A percentile compares a stretch with the other conserved stretches of the same genome.
Conservation (phyloP, 139 green algal species). For the Tetraselmis striata region DNA sequence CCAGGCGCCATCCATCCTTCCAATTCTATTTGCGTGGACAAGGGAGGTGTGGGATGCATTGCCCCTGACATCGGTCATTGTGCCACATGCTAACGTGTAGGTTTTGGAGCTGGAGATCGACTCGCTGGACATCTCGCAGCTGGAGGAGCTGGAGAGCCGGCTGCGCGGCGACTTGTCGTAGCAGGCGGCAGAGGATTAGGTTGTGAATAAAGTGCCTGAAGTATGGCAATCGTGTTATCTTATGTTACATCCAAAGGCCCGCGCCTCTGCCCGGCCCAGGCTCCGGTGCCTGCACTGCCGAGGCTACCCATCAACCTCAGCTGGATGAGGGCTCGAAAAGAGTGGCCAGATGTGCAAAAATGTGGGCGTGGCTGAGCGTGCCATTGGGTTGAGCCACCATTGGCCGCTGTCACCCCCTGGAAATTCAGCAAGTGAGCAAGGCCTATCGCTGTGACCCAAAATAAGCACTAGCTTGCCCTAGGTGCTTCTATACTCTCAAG, state of each 20-base stretch:
- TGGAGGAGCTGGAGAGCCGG: not conserved
- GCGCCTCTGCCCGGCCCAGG: not conserved
- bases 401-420: not conserved
- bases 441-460: not conserved
- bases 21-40: no score
- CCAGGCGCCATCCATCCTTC: no score
- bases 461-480: no score
- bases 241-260: not conserved
- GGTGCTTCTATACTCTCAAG: no score
- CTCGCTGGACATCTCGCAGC: not conserved
- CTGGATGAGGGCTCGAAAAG: no score
- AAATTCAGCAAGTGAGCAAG: not conserved
- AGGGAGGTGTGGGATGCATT: no score
- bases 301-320: not conserved
- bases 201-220: no score
- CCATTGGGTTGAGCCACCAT: not conserved
- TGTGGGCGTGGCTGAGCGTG: no score
- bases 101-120: not conserved
- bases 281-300: not conserved
- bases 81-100: no score
- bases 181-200: no score
- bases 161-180: not conserved
- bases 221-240: no score
- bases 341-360: not conserved
- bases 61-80: no score